Evolutionary conservation across 495 filamentous ascomycete genomes (phyloP).

Genomic region (Aspergillus kassunensis): DNA sequence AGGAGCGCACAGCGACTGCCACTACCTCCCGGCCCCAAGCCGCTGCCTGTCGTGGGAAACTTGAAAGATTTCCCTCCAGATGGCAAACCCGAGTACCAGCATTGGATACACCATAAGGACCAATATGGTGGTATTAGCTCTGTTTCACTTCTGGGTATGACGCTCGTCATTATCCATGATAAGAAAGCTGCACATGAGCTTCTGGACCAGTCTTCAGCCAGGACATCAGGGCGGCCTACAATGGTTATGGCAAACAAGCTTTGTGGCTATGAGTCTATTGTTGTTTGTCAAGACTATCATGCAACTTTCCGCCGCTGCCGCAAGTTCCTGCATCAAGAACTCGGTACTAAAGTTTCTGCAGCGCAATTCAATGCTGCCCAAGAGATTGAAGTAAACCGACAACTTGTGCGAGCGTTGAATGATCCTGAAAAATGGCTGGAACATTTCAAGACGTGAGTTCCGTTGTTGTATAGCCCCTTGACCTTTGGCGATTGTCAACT

Average conservation of each 20-base stretch:
- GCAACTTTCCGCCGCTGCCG: constrained; percentile 35
- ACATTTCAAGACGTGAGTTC: constrained; percentile 39
- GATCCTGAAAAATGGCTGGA: constrained; percentile 30
- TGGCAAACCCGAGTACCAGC: not conserved
- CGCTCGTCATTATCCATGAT: constrained; percentile 47
- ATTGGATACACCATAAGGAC: constrained; percentile 5
- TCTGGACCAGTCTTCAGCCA: constrained; percentile 40
- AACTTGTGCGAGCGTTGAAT: constrained; percentile 39
- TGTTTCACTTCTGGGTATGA: constrained; percentile 42
- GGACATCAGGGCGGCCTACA: constrained; percentile 35
- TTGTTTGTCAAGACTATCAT: constrained; percentile 27
- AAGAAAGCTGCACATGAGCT: constrained; percentile 37
- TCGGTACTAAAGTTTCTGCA: constrained; percentile 24
- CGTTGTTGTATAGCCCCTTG: not conserved
- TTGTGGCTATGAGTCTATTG: not conserved
- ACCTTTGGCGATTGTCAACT: not conserved
- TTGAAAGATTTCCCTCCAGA: not conserved
- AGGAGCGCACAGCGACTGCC: too few relatives aligned
- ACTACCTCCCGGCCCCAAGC: constrained; percentile 1
- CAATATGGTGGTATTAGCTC: constrained; percentile 41
- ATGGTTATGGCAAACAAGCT: constrained; percentile 1
- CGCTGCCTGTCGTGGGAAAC: not conserved
- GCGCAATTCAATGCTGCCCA: constrained; percentile 35
- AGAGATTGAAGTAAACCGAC: constrained; percentile 36
- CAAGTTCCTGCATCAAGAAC: constrained; percentile 28